A percentile compares a stretch with the other conserved stretches of the same genome.
Conservation (phyloP, 305 asterid species). For the Fraxinus velutina region DNA sequence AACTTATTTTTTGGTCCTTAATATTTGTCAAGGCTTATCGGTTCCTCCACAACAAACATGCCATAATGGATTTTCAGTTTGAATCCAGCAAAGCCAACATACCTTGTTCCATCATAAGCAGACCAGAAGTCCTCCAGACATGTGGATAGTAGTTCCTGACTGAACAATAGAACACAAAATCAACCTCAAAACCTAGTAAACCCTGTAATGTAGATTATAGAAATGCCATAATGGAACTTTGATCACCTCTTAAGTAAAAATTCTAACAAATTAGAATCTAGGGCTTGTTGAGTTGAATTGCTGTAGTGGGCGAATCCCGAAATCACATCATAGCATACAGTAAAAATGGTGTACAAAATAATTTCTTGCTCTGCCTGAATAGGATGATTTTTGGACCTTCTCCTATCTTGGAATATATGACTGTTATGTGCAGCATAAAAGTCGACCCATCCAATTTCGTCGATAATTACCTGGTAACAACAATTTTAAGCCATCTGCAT, state of each 20-base stretch:
- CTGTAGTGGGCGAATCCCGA: constrained; percentile 73
- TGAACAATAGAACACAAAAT: constrained; percentile 32
- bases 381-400: constrained; percentile 51
- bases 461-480: constrained; percentile 52
- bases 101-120: constrained; percentile 56
- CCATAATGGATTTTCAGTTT: not conserved
- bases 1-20: not conserved
- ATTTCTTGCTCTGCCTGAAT: constrained; percentile 71
- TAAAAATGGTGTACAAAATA: constrained; percentile 51
- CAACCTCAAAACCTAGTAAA: constrained; percentile 11
- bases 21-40: not conserved
- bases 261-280: constrained; percentile 51
- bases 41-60: not conserved
- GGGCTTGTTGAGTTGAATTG: constrained; percentile 49
- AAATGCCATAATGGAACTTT: not conserved
- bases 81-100: constrained; percentile 27
- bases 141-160: constrained; percentile 63
- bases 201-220: not conserved
- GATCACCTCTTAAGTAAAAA: constrained; percentile 69
- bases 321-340: constrained; percentile 69
- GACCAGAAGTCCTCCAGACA: constrained; percentile 77
- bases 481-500: constrained; percentile 9
- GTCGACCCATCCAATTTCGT: constrained; percentile 81
- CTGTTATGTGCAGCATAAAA: constrained; percentile 49
- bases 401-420: constrained; percentile 41